Percentiles rank a stretch among this genome's conserved stretches.
phyloP scores from a whole-genome alignment of 2,329 filamentous ascomycete species.

The Alternaria ethzedia region DNA sequence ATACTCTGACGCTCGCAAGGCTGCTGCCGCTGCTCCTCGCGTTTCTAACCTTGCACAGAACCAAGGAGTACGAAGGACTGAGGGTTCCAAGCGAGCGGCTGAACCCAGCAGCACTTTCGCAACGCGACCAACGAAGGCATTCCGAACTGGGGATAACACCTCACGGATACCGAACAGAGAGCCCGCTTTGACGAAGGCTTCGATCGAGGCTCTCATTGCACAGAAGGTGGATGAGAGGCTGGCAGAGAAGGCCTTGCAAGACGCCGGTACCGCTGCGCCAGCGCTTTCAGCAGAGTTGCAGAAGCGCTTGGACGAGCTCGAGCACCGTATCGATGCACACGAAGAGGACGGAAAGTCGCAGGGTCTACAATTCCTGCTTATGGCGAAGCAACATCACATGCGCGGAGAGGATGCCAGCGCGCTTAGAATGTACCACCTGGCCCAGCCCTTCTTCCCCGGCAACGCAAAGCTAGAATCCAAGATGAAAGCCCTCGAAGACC shows the following conservation, averaged over 20 bases:
- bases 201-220: conserved; percentile 90
- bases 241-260: conserved; percentile 71
- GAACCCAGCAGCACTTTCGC: conserved; percentile 46
- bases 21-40: conserved; percentile 23
- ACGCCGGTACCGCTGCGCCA: conserved; percentile 56
- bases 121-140: conserved; percentile 50
- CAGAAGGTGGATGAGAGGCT: conserved; percentile 90
- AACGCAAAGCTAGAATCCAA: conserved; percentile 75
- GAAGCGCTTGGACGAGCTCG: conserved; percentile 79
- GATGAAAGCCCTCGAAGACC: conserved; percentile 61
- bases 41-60: conserved; percentile 43
- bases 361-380: conserved; percentile 83
- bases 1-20: conserved; percentile 69
- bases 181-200: conserved; percentile 61
- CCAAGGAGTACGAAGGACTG: conserved; percentile 43
- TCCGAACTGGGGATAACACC: conserved; percentile 45
- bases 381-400: conserved; percentile 89
- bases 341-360: conserved; percentile 78
- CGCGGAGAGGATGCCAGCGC: conserved; percentile 79
- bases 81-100: conserved; percentile 54
- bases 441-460: conserved; percentile 82
- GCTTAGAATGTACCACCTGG: conserved; percentile 84
- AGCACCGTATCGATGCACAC: conserved; percentile 77
- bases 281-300: conserved; percentile 78
- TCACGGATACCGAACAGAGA: conserved; percentile 35